Percentiles rank a stretch among this genome's conserved stretches.
These are phyloP conservation scores for Cryoendolithus antarcticus DNA, from an alignment of 2,329 filamentous ascomycete genomes.

Conservation along the genomic window DNA sequence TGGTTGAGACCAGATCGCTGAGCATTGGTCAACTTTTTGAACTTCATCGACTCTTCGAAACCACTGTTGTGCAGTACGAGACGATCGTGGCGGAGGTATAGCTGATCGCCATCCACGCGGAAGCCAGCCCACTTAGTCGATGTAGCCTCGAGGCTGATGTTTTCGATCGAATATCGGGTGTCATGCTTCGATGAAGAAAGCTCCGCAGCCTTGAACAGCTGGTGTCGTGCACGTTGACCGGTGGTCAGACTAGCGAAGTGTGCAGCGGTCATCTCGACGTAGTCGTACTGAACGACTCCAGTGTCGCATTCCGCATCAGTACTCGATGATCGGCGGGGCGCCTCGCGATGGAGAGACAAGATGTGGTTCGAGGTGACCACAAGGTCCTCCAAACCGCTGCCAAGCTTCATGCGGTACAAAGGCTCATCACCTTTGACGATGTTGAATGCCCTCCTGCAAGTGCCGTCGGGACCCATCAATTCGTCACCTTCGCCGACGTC, in stretches of 20 bases:
- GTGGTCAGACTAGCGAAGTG: background rate
- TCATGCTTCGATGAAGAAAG: background rate
- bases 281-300: no score
- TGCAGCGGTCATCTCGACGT: no score
- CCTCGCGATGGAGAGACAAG: no score
- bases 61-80: constrained; percentile 23
- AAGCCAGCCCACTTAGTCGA: constrained; percentile 39
- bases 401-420: constrained; percentile 38
- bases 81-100: constrained; percentile 39
- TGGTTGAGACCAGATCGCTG: constrained; percentile 95
- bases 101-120: constrained; percentile 39
- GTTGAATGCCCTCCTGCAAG: no score
- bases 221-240: background rate
- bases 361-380: constrained; percentile 37
- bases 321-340: no score
- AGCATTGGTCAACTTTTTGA: constrained; percentile 97
- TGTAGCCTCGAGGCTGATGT: constrained; percentile 32
- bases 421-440: constrained; percentile 29
- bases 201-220: no score
- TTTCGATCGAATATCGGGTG: constrained; percentile 19
- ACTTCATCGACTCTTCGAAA: constrained; percentile 62
- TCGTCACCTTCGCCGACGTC: constrained; percentile 36
- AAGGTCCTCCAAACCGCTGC: constrained; percentile 30
- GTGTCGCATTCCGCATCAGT: no score
- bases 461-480: no score